Evolutionary conservation across 495 filamentous ascomycete species (phyloP), one percentile per base, ranked within the genome.

Genomic region (Tuber brumale): DNA sequence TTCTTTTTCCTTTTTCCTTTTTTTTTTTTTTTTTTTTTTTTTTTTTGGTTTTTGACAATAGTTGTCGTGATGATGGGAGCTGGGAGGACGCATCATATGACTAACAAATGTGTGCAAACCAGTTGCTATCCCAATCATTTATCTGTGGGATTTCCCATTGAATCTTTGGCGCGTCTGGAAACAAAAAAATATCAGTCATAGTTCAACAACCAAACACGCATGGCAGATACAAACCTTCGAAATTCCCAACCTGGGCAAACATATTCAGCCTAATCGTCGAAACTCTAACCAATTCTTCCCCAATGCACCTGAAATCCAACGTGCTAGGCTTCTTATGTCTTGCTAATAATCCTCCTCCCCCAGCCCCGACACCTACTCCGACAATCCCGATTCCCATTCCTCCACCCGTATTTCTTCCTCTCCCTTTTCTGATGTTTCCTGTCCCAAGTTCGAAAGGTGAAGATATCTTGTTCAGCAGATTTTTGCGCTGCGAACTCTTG

Each of bases 231-330:
- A 69, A 73, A 80, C 78, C 78, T 42, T 80, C 76, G 31, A 48
- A 80, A 42, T 61, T 37, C 31, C 75, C 66, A 79, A 79, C 35
- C 73, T 75, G 44, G 70, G 78, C 73, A 45, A 78, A 74, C 19
- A 66, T 61, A 35, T 77, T 61, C 3, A 79, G n/a, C 51, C 77
- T 79, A 46, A 79, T 77, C 19, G 77, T 78, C 21, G 77, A 79
- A 44, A 79, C 77, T 69, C 77, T 77, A 27, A 77, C 73, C 71
- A 79, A 66, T 42, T 80, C 78, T 73, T 81, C 77, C 42, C 80
- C 80, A 71, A 82, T 82, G 41, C 80, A 82, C n/a, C 80, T 75
- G 46, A 82, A 82, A 74, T 82, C 80, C 42, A 82, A 44, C 8
- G 80, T 82, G 41, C 80, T 82, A 14, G 80, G 80, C 69, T 79